phyloP scores from a whole-genome alignment of 2,329 filamentous ascomycete genomes.

The Cladobotryum protrusum region DNA sequence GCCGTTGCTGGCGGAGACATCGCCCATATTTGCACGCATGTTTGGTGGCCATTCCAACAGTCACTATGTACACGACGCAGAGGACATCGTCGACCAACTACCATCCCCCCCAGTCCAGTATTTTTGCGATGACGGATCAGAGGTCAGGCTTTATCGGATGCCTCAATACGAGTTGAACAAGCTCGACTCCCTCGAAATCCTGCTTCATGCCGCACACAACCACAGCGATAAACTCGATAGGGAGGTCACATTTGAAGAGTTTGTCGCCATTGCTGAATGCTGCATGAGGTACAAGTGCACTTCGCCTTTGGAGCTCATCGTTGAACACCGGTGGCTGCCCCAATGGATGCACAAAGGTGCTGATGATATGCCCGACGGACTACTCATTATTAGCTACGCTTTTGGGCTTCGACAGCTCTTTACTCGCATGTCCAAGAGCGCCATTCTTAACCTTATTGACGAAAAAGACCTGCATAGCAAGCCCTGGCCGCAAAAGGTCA shows the following conservation, averaged over 20 bases:
- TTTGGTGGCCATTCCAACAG: constrained; percentile 31
- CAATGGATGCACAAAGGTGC: constrained; percentile 43
- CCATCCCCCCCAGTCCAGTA: constrained; percentile 31
- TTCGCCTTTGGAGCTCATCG: constrained; percentile 42
- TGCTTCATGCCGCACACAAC: constrained; percentile 47
- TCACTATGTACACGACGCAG: constrained; percentile 29
- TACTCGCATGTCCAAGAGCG: constrained; percentile 42
- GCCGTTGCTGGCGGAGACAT: constrained; percentile 43
- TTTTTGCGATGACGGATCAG: constrained; percentile 36
- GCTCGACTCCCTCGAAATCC: constrained; percentile 35
- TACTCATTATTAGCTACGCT: constrained; percentile 47
- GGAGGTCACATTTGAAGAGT: constrained; percentile 41
- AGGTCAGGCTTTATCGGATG: constrained; percentile 46
- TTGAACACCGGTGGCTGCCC: constrained; percentile 47
- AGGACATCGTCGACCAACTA: constrained; percentile 29
- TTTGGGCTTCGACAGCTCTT: constrained; percentile 46
- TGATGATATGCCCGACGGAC: constrained; percentile 43
- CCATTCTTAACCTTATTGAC: constrained; percentile 39
- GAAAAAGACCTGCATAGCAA: constrained; percentile 38
- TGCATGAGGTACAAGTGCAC: constrained; percentile 47
- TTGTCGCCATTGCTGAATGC: constrained; percentile 46
- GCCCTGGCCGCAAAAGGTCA: constrained; percentile 41
- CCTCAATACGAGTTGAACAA: constrained; percentile 43
- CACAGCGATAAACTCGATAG: constrained; percentile 41
- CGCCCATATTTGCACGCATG: constrained; percentile 46